Percentiles rank a stretch among this genome's conserved stretches.
Evolutionary conservation across 768 basidiomycete species (phyloP).

Genomic region (Pisolithus sp.): DNA sequence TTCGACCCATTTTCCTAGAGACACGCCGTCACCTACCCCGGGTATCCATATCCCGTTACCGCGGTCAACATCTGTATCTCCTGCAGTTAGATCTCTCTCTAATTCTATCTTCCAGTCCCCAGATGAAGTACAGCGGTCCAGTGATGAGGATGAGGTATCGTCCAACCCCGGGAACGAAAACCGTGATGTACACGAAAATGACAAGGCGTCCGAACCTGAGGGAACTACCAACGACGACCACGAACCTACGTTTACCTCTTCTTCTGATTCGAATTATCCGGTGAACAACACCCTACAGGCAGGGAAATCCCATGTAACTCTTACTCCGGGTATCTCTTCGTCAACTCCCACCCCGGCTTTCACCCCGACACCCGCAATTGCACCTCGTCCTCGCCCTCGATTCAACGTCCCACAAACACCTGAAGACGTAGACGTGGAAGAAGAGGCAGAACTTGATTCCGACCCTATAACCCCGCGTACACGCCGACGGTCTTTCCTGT

Average conservation of each 20-base stretch:
- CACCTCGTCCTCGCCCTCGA: conserved; percentile 53
- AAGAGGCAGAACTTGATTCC: conserved; percentile 28
- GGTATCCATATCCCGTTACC: conserved; percentile 46
- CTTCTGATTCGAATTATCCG: conserved; percentile 37
- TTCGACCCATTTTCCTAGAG: conserved; percentile 36
- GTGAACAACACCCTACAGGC: conserved; percentile 21
- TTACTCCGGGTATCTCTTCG: conserved; percentile 45
- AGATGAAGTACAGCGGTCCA: conserved; percentile 12
- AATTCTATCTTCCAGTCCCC: conserved; percentile 18
- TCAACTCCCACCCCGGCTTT: conserved; percentile 50
- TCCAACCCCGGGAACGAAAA: conserved; percentile 3
- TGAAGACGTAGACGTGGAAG: conserved; percentile 31
- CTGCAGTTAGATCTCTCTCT: conserved; percentile 30
- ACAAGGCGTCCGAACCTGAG: conserved; percentile 17
- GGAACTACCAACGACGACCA: conserved; percentile 23
- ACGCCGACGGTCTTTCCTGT: conserved; percentile 73
- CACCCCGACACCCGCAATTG: conserved; percentile 66
- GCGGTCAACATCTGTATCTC: conserved; percentile 44
- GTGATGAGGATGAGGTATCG: conserved; percentile 9
- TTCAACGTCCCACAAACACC: conserved; percentile 48
- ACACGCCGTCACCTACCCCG: conserved; percentile 42
- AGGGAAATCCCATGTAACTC: conserved; percentile 29
- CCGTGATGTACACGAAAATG: conserved; percentile 15
- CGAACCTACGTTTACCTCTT: conserved; percentile 72
- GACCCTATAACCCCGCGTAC: conserved; percentile 63